Base-by-base conservation (phyloP, 2,329 filamentous ascomycete genomes). In the Fusarium buxicola region DNA sequence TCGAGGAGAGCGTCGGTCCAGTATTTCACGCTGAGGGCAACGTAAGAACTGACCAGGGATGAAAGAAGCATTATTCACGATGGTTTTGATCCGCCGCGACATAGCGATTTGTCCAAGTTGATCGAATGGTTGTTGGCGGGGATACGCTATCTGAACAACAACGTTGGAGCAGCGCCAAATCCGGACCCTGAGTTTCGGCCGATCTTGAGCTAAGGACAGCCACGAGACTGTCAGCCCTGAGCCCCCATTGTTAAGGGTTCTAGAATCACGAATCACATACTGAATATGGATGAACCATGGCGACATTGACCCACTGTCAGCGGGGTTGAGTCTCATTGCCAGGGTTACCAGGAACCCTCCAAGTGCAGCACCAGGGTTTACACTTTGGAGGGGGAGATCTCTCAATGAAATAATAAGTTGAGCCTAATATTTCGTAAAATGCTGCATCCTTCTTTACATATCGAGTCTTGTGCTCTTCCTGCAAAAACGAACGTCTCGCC, bases 141-240 rank as follows among this genome's bases (percentile, higher is more conserved):
- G 45, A 48, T 48, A 48, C 45, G 25, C 24, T 28, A 24, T 30
- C 13, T 46, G n/a, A n/a, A n/a, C n/a, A n/a, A n/a, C n/a, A n/a
- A n/a, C n/a, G n/a, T n/a, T n/a, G n/a, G n/a, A 27, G 35, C 27
- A 32, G 35, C 45, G 16, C 35, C 46, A 40, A 41, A 49, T 49
- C 47, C 36, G 47, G 47, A 41, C 13, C 25, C 36, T 51, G 24
- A 43, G 36, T 43, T 25, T 51, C 21, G 31, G n/a, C 12, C 27
- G 15, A n/a, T 13, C 27, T 9, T 21, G 27, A 41, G 39, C 27
- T 31, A 44, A 32, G 25, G 28, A 27, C 13, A 31, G 47, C 48
- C 38, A 51, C 38, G 11, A 30, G 48, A 16, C 43, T 43, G 41
- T 39, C 34, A 40, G 21, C 21, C 21, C 21, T 6, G 21, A 21